Base-by-base conservation (phyloP, 2,329 filamentous ascomycete genomes). In the Parascedosporium putredinis region DNA sequence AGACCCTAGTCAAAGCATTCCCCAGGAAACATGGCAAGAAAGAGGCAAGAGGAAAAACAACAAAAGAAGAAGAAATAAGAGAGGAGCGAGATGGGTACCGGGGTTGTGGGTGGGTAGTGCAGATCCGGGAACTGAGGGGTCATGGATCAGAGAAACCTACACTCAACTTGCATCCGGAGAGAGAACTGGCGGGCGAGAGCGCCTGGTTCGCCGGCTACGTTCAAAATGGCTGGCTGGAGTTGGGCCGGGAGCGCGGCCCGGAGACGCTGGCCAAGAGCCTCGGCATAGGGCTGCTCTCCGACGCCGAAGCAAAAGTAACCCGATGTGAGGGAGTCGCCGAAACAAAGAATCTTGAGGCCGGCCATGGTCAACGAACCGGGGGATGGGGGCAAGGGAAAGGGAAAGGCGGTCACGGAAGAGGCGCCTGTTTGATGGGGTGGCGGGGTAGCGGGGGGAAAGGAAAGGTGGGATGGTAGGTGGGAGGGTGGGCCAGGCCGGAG, bases 321-420 rank as follows among this genome's bases (percentile, higher is more conserved):
- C 10, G 68, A 70, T 5, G 81, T 84, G 43, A 85, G 72, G 34
- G 78, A 82, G 69, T 83, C 72, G 61, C 80, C 80, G 62, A 83
- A 79, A 67, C 79, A 83, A 53, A 83, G 72, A 58, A 83, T 73
- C 57, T 72, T 69, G 24, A 80, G 66, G 25, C 65, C 61, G 27
- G 25, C 9, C 18, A 24, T 44, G 16, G 46, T 10, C n/a, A 31
- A 7, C 20, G 29, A 6, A 3, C 24, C n/a, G 14, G 23, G 14
- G 34, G 24, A 16, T 23, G 10, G 8, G 8, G 45, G 45, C 12
- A n/a, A 20, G 18, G 45, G 27, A n/a, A 14, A 34, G 18, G 12
- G n/a, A 18, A 23, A 14, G 18, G 29, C n/a, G 29, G 46, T 9
- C n/a, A 18, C 16, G 20, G 34, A 29, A 23, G 16, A n/a, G 16